Conservation (phyloP, 78 protist species). For the Planoprotostelium fungivorum region DNA sequence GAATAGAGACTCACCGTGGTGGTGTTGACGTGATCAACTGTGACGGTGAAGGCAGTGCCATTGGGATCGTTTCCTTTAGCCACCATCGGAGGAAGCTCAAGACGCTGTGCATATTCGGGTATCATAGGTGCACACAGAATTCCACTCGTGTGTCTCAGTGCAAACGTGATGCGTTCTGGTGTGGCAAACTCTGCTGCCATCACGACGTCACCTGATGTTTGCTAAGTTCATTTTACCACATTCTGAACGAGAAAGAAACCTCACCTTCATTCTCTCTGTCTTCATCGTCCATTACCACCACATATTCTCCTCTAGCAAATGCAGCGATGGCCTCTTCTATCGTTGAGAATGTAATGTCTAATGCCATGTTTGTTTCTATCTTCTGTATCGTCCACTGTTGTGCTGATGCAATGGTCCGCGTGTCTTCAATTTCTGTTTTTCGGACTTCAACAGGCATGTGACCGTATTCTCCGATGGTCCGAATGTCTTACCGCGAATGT, state of each 20-base stretch:
- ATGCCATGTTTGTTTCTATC: neutral
- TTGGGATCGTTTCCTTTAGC: slow-evolving; percentile 21
- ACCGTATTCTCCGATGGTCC: no score
- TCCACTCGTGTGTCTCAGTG: slow-evolving; percentile 57
- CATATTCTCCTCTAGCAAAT: slow-evolving; percentile 27
- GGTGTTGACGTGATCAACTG: slow-evolving; percentile 30
- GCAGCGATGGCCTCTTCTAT: neutral
- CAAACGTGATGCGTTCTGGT: slow-evolving; percentile 34
- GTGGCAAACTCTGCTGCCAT: slow-evolving; percentile 42
- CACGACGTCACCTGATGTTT: slow-evolving; percentile 25
- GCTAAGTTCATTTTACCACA: neutral
- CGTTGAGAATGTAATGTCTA: neutral
- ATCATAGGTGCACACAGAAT: slow-evolving; percentile 26
- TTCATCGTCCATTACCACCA: slow-evolving; percentile 55
- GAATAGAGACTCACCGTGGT: no score
- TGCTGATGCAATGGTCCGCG: no score
- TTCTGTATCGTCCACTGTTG: neutral
- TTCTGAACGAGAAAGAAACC: no score
- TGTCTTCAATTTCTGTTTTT: no score
- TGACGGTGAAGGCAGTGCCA: slow-evolving; percentile 61
- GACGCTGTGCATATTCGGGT: slow-evolving; percentile 5
- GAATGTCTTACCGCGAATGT: no score
- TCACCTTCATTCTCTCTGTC: slow-evolving; percentile 51
- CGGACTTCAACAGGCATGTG: no score
- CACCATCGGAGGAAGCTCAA: slow-evolving; percentile 55